Percentiles rank a stretch among this genome's conserved stretches.
Evolutionary conservation across 129 eudicot genomes (phyloP).

Genomic region (Flaveria linearis): DNA sequence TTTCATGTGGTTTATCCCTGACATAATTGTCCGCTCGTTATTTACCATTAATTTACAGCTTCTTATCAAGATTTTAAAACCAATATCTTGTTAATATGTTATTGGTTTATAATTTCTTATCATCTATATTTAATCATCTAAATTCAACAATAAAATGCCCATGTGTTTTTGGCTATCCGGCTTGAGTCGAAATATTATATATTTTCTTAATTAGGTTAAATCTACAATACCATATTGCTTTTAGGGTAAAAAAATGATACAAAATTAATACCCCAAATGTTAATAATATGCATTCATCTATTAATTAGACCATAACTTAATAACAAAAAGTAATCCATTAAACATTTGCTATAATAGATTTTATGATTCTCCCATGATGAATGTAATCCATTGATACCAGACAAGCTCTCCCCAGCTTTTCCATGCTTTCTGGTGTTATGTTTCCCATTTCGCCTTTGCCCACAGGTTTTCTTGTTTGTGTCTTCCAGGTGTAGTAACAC

Average conservation of each 20-base stretch:
- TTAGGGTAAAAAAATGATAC: neutral
- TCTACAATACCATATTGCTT: neutral
- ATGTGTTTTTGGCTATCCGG: neutral
- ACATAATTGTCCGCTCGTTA: neutral
- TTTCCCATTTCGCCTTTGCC: slow-evolving; percentile 51
- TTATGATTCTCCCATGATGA: slow-evolving; percentile 19
- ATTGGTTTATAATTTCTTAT: neutral
- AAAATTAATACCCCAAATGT: neutral
- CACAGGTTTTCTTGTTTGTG: slow-evolving; percentile 32
- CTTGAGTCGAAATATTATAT: neutral
- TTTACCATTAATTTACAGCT: neutral
- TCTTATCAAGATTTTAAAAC: neutral
- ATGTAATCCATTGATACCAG: slow-evolving; percentile 22
- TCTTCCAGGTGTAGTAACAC: slow-evolving; percentile 19
- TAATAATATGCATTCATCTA: neutral
- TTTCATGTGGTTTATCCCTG: neutral
- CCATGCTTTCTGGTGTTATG: slow-evolving; percentile 65
- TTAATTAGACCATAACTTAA: neutral
- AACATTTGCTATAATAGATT: neutral
- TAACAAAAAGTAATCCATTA: neutral
- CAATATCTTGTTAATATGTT: neutral
- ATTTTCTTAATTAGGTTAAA: neutral
- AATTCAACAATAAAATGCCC: neutral
- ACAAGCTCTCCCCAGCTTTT: slow-evolving; percentile 42
- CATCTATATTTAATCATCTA: neutral